Percentiles rank a stretch among this genome's conserved stretches.
phyloP scores from a whole-genome alignment of 106 monocot genomes.

The Dioscorea dumetorum region DNA sequence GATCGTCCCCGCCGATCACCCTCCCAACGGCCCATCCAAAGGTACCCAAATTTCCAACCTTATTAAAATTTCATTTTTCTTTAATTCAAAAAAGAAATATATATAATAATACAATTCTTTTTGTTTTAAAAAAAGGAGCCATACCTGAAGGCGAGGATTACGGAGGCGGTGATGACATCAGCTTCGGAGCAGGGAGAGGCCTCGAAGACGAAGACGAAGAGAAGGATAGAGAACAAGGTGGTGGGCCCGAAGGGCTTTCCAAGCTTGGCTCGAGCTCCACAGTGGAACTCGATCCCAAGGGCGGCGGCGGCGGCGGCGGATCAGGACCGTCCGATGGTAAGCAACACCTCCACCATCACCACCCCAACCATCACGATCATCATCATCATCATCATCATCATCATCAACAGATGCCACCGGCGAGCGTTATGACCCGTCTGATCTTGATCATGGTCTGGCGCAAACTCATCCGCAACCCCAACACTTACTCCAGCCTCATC shows the following conservation, averaged over 20 bases:
- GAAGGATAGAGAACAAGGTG: neutral
- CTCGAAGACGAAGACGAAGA: constrained; percentile 23
- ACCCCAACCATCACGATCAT: too few relatives aligned
- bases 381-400: neutral
- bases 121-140: neutral
- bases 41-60: constrained; percentile 6
- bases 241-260: constrained; percentile 28
- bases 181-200: constrained; percentile 30
- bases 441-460: constrained; percentile 98
- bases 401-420: constrained; percentile 60
- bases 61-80: neutral
- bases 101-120: neutral
- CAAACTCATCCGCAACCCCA: constrained; percentile 86
- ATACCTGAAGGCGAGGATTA: constrained; percentile 11
- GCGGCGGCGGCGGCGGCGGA: constrained; percentile 2
- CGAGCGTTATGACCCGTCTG: constrained; percentile 78
- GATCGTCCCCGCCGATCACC: constrained; percentile 50
- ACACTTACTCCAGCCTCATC: constrained; percentile 88
- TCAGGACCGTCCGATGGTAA: neutral
- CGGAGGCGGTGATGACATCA: constrained; percentile 20
- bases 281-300: constrained; percentile 33
- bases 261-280: constrained; percentile 58
- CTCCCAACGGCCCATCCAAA: constrained; percentile 25
- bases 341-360: neutral
- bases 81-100: neutral